phyloP scores from a whole-genome alignment of 257 asterid species.

The Jasminum sambac region DNA sequence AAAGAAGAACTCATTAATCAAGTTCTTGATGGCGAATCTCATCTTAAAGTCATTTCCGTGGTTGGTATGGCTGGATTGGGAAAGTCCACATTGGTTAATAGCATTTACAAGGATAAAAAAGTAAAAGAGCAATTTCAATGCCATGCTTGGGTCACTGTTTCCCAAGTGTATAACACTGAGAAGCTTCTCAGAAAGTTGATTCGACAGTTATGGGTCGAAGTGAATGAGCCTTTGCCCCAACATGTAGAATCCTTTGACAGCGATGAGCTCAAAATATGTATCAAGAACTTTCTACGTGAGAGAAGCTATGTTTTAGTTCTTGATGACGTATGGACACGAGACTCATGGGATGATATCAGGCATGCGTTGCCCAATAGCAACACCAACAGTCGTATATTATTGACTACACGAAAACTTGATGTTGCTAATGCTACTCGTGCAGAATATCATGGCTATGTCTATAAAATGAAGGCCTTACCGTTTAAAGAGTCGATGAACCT shows the following conservation, averaged over 20 bases:
- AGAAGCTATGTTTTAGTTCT: too few species aligned
- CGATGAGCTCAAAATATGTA: constrained; percentile 14
- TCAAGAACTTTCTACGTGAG: neutral
- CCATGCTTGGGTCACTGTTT: constrained; percentile 1
- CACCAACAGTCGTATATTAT: constrained; percentile 12
- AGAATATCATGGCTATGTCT: neutral
- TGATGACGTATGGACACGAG: constrained; percentile 16
- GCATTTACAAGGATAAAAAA: neutral
- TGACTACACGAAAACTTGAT: constrained; percentile 22
- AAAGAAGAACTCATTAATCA: constrained; percentile 22
- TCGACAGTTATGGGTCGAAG: too few species aligned
- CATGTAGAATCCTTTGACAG: constrained; percentile 11
- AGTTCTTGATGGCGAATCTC: too few species aligned
- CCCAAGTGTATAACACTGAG: neutral
- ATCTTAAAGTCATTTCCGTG: too few species aligned
- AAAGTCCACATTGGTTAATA: too few species aligned
- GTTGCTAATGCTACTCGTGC: neutral
- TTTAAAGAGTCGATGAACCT: neutral
- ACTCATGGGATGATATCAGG: constrained; percentile 28
- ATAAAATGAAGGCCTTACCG: constrained; percentile 17
- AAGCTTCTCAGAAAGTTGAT: constrained; percentile 20
- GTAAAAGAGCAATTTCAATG: neutral
- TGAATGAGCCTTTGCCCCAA: constrained; percentile 11
- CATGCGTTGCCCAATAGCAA: constrained; percentile 23
- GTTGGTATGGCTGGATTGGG: too few species aligned